Base-by-base conservation (phyloP, 176 grass and related monocot species). In the Elaeis guineensis region DNA sequence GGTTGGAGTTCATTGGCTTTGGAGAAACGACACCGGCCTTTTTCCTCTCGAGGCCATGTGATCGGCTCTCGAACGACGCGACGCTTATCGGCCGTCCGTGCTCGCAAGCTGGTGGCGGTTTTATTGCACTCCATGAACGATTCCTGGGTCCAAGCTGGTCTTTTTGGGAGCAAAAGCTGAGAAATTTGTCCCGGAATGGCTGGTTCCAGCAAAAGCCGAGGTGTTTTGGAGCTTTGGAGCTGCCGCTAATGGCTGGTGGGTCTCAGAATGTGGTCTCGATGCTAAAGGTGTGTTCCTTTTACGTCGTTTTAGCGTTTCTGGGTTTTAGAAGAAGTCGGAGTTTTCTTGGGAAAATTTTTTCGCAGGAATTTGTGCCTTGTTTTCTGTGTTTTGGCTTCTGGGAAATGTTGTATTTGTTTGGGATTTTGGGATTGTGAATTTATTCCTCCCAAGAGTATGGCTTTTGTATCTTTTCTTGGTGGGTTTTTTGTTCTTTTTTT, bases 121-220 rank as follows among this genome's bases (percentile, higher is more conserved):
- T 14, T 44, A 9, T 44, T 44, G 35, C 9, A 12, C 11, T 44
- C 35, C 35, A 44, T 44, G 35, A 44, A 12, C 35, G 35, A 44
- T 44, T 44, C 35, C 35, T 14, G 35, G 35, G 57, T 59, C 22
- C 28, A 17, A 6, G 57, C 14, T 24, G 21, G 16, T 21, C 21
- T 26, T 59, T 59, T 59, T 26, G 16, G 14, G 57, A 28, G 57
- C 57, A 59, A 59, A 59, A 59, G 57, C 25, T 59, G 57, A 30
- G 57, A 6, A 16, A 26, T 18, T 58, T 59, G 25, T 16, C 12
- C 57, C 25, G 25, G 25, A 59, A 16, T 24, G 57, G 21, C 24
- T 15, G 28, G 57, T 6, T 30, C 28, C 28, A 8, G 25, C 30
- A 18, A 6, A 6, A 6, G 16, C 3, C 19, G 23, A 22, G n/a